phyloP scores from a whole-genome alignment of 1,284 basidiomycete species.

The Ganoderma boninense region DNA sequence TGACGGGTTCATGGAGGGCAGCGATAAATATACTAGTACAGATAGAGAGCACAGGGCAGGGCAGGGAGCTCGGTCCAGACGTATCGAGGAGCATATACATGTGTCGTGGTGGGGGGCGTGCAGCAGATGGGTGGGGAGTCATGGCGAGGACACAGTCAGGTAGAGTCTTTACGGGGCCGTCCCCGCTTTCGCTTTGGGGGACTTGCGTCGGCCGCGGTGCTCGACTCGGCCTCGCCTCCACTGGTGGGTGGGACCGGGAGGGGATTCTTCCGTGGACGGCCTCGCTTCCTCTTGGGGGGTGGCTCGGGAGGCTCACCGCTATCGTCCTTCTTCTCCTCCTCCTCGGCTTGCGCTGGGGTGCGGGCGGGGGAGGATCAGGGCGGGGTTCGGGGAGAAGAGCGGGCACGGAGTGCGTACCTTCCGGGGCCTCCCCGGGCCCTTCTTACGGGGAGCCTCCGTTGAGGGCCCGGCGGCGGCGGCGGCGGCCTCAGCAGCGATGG shows the following conservation, averaged over 20 bases:
- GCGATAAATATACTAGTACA: conserved; percentile 31
- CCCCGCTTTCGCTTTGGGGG: conserved; percentile 72
- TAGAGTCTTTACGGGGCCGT: conserved; percentile 68
- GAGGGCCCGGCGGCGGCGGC: conserved; percentile 44
- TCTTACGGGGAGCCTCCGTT: conserved; percentile 50
- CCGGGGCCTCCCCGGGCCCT: conserved; percentile 69
- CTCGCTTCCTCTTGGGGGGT: conserved; percentile 69
- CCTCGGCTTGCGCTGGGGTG: conserved; percentile 61
- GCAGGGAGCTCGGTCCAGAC: neutral
- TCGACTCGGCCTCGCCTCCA: conserved; percentile 45
- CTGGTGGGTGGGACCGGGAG: conserved; percentile 52
- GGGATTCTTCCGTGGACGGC: conserved; percentile 75
- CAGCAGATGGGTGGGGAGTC: neutral
- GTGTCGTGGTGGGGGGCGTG: neutral
- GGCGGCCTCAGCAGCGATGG: conserved; percentile 45
- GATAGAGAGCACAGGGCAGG: neutral
- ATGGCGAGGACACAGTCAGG: conserved; percentile 23
- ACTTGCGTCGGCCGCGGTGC: conserved; percentile 36
- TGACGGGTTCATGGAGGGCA: conserved; percentile 25
- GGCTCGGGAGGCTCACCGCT: conserved; percentile 46
- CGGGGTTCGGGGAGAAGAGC: conserved; percentile 8
- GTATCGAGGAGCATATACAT: conserved; percentile 3
- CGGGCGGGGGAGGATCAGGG: conserved; percentile 25
- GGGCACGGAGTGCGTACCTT: conserved; percentile 60
- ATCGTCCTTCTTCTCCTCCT: conserved; percentile 48